These are phyloP conservation scores for Calonectria pauciramosa DNA, from an alignment of 2,329 filamentous ascomycete genomes.

Conservation along the genomic window DNA sequence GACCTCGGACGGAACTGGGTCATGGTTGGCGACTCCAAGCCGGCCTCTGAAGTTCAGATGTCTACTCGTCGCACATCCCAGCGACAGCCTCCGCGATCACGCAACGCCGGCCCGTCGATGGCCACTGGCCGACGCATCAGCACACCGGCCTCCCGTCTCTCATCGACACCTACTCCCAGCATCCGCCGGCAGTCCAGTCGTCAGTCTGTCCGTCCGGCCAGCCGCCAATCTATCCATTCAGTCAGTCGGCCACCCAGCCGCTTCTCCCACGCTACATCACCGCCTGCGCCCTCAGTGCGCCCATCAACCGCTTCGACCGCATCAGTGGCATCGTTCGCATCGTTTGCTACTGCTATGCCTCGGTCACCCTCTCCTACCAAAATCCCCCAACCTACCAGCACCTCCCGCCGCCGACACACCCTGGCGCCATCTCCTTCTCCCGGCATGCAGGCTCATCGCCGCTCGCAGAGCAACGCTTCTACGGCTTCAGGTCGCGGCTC, in stretches of 20 bases:
- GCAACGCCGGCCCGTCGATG: constrained; percentile 50
- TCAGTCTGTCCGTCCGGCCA: constrained; percentile 52
- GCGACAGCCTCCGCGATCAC: constrained; percentile 47
- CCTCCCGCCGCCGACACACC: constrained; percentile 22
- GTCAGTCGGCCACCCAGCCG: constrained; percentile 51
- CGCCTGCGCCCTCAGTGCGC: constrained; percentile 32
- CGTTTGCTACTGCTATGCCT: constrained; percentile 38
- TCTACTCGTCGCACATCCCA: constrained; percentile 45
- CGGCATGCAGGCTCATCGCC: constrained; percentile 51
- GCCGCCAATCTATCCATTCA: neutral
- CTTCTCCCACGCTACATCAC: constrained; percentile 55
- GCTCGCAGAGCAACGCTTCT: constrained; percentile 61
- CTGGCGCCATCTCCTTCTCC: constrained; percentile 33
- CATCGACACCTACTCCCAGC: constrained; percentile 46
- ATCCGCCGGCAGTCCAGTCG: constrained; percentile 42
- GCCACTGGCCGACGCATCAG: constrained; percentile 60
- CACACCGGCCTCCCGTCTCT: constrained; percentile 49
- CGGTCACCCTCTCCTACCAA: constrained; percentile 57
- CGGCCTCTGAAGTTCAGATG: constrained; percentile 37
- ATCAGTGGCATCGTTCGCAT: constrained; percentile 45
- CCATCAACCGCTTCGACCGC: constrained; percentile 47
- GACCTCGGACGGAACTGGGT: constrained; percentile 80
- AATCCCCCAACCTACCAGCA: constrained; percentile 51
- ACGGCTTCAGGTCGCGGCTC: constrained; percentile 52
- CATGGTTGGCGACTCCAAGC: constrained; percentile 66